Conservation (phyloP, 1,284 basidiomycete species). For the Rhodotorula sp. region DNA sequence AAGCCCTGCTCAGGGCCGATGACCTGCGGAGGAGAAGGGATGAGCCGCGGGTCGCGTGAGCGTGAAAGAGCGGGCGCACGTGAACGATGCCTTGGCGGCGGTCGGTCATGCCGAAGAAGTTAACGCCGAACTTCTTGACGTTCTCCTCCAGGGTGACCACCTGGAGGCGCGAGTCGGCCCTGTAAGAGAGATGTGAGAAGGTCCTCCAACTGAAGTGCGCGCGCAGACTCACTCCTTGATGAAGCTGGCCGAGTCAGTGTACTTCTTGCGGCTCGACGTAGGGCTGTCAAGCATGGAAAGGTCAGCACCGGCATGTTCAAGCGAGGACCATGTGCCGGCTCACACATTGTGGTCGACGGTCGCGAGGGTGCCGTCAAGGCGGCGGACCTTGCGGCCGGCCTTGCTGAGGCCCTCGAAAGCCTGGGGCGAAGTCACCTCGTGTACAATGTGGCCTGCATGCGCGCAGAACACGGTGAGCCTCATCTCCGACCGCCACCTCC, state of each 20-base stretch:
- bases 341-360: constrained; percentile 84
- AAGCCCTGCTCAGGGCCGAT: constrained; percentile 97
- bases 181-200: not conserved
- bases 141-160: constrained; percentile 88
- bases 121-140: constrained; percentile 91
- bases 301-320: not conserved
- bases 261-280: constrained; percentile 81
- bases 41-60: not conserved
- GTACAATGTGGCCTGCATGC: constrained; percentile 73
- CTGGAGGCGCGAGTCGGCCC: constrained; percentile 86
- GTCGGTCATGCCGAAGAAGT: constrained; percentile 73
- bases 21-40: constrained; percentile 51
- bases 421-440: constrained; percentile 95
- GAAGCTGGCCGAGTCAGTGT: constrained; percentile 73
- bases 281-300: constrained; percentile 53
- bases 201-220: too few species aligned
- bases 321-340: not conserved
- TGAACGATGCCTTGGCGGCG: constrained; percentile 78
- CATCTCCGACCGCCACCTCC: constrained; percentile 1
- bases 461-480: not conserved
- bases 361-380: constrained; percentile 90
- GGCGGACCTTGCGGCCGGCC: constrained; percentile 77
- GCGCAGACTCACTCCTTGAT: constrained; percentile 62
- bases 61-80: constrained; percentile 45
- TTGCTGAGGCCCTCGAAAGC: constrained; percentile 90